phyloP scores from a whole-genome alignment of 768 basidiomycete species.

The Termitomyces sp. region DNA sequence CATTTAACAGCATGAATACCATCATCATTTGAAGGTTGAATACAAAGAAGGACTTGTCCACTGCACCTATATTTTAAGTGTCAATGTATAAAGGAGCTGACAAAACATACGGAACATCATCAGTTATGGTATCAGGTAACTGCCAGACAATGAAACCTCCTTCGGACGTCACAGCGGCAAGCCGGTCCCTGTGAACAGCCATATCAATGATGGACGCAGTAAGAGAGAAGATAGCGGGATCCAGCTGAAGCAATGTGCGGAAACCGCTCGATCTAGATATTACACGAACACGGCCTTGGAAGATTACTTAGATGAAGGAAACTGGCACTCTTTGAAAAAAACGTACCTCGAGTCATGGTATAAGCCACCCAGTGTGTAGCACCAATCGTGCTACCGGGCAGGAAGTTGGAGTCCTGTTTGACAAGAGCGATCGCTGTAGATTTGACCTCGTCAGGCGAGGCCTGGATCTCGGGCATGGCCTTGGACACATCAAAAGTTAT shows the following conservation, averaged over 20 bases:
- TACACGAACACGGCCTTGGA: constrained; percentile 71
- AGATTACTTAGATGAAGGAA: constrained; percentile 3
- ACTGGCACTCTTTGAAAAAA: not conserved
- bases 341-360: constrained; percentile 77
- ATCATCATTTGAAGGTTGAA: constrained; percentile 51
- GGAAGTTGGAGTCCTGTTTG: constrained; percentile 77
- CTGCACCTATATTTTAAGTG: constrained; percentile 26
- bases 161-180: constrained; percentile 83
- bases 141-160: constrained; percentile 91
- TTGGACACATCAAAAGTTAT: constrained; percentile 75
- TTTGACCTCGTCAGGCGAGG: constrained; percentile 70
- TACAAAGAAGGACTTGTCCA: constrained; percentile 62
- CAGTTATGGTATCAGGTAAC: constrained; percentile 74
- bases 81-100: not conserved
- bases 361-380: constrained; percentile 92
- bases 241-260: constrained; percentile 76
- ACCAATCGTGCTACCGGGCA: constrained; percentile 83
- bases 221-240: constrained; percentile 50
- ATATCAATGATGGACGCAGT: constrained; percentile 54
- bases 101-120: constrained; percentile 73
- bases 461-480: constrained; percentile 67
- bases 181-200: constrained; percentile 77
- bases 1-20: constrained; percentile 81
- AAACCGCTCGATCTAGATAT: constrained; percentile 87
- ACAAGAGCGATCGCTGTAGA: constrained; percentile 89